A percentile compares a stretch with the other conserved stretches of the same genome.
Conservation (phyloP, 768 basidiomycete species). For the Tricholoma saponaceum region DNA sequence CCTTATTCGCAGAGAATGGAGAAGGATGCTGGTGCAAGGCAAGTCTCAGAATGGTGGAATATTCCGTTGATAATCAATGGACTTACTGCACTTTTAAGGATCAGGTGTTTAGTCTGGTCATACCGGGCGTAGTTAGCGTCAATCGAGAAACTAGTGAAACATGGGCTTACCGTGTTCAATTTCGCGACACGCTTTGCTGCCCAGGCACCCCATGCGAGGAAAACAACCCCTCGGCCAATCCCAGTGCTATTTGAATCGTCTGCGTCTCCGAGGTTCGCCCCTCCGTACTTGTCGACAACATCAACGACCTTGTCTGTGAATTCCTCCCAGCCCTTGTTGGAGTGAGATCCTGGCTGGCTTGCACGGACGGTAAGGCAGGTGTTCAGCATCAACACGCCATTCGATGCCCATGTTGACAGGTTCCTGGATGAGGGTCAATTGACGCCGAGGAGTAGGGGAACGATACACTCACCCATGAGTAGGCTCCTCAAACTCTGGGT, state of each 20-base stretch:
- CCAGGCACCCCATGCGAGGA: constrained; percentile 89
- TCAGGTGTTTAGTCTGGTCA: constrained; percentile 70
- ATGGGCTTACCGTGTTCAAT: constrained; percentile 57
- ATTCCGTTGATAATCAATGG: constrained; percentile 5
- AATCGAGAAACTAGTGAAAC: neutral
- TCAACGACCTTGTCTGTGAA: constrained; percentile 83
- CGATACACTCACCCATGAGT: constrained; percentile 68
- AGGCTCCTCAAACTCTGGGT: constrained; percentile 74
- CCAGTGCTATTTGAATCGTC: constrained; percentile 37
- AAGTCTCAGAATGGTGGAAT: constrained; percentile 8
- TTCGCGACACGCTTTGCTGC: constrained; percentile 81
- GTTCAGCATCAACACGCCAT: constrained; percentile 89
- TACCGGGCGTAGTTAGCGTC: neutral
- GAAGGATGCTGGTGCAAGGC: constrained; percentile 67
- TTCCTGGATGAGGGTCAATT: constrained; percentile 45
- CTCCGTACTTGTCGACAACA: constrained; percentile 71
- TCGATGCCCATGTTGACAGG: constrained; percentile 73
- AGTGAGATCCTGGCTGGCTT: constrained; percentile 73
- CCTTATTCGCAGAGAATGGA: constrained; percentile 70
- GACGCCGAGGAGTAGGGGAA: neutral
- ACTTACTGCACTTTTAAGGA: constrained; percentile 72
- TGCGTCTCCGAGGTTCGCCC: constrained; percentile 54
- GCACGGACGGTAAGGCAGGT: constrained; percentile 88
- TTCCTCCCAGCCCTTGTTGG: constrained; percentile 83
- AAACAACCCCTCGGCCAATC: constrained; percentile 63